Percentiles rank a stretch among this genome's conserved stretches.
Evolutionary conservation across 805 yeast species (phyloP).

Genomic region (Candida odintsovae): DNA sequence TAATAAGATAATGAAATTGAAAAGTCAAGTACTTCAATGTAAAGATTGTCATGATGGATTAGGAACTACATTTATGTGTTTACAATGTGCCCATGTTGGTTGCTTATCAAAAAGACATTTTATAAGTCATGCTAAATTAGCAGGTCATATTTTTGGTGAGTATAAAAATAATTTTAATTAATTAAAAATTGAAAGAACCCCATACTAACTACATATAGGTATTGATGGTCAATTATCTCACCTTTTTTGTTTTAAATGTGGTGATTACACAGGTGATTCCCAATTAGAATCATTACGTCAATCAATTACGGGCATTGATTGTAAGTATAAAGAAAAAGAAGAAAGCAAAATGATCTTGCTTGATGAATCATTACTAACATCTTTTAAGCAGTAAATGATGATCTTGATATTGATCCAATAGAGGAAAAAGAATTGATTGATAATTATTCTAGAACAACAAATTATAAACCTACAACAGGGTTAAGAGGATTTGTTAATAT

Average conservation of each 20-base stretch:
- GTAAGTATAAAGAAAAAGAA: not conserved
- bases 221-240: constrained; percentile 65
- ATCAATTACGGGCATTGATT: not conserved
- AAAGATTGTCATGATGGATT: constrained; percentile 39
- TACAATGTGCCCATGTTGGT: constrained; percentile 75
- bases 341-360: too few relatives aligned
- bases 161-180: too few relatives aligned
- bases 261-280: constrained; percentile 61
- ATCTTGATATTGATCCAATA: constrained; percentile 5
- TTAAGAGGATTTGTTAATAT: constrained; percentile 83
- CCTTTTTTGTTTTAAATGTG: constrained; percentile 75
- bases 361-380: not conserved
- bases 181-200: too few relatives aligned
- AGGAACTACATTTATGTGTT: constrained; percentile 48
- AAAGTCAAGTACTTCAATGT: constrained; percentile 43
- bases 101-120: constrained; percentile 51
- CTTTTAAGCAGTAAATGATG: not conserved
- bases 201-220: constrained; percentile 8
- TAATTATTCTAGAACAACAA: constrained; percentile 27
- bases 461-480: constrained; percentile 61
- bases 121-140: constrained; percentile 37
- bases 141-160: constrained; percentile 50
- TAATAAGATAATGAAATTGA: constrained; percentile 33
- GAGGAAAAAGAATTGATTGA: constrained; percentile 24
- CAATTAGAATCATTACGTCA: constrained; percentile 47